phyloP scores from a whole-genome alignment of 495 filamentous ascomycete genomes.

The Hypoxylon crocopeplum region DNA sequence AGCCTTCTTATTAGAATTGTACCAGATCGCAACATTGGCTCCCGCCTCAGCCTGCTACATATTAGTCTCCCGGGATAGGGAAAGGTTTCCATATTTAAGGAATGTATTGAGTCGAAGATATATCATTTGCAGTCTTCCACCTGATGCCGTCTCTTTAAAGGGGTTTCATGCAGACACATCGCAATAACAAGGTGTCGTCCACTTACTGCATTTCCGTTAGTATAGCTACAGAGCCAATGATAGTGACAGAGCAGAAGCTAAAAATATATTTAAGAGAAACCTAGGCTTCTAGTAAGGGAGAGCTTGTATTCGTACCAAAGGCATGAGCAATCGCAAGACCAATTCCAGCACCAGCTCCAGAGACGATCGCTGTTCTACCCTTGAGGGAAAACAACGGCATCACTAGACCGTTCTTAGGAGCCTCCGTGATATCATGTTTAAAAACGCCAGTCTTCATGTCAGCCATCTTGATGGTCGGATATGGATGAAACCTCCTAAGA shows the following conservation, averaged over 20 bases:
- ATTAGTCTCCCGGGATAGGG: neutral
- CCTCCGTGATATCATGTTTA: conserved; percentile 63
- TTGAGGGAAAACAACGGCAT: conserved; percentile 84
- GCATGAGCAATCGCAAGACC: conserved; percentile 78
- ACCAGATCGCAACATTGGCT: conserved; percentile 88
- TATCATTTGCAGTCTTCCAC: neutral
- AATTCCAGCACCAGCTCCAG: conserved; percentile 83
- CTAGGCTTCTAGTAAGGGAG: neutral
- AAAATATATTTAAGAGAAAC: neutral
- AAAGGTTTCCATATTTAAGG: conserved; percentile 29
- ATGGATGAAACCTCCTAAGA: neutral
- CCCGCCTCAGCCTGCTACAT: conserved; percentile 71
- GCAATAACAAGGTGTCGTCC: neutral
- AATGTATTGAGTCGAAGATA: neutral
- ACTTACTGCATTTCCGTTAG: conserved; percentile 29
- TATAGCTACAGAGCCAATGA: neutral
- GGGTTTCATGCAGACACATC: neutral
- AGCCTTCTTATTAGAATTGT: conserved; percentile 77
- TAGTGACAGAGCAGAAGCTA: neutral
- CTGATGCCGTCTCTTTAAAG: neutral
- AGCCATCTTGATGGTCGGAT: conserved; percentile 42
- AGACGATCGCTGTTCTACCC: conserved; percentile 83
- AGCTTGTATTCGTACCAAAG: conserved; percentile 30
- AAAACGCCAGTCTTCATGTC: conserved; percentile 62
- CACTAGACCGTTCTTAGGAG: conserved; percentile 68